Percentiles rank a stretch among this genome's conserved stretches.
phyloP scores from a whole-genome alignment of 805 yeast species.

The Candida anglica region DNA sequence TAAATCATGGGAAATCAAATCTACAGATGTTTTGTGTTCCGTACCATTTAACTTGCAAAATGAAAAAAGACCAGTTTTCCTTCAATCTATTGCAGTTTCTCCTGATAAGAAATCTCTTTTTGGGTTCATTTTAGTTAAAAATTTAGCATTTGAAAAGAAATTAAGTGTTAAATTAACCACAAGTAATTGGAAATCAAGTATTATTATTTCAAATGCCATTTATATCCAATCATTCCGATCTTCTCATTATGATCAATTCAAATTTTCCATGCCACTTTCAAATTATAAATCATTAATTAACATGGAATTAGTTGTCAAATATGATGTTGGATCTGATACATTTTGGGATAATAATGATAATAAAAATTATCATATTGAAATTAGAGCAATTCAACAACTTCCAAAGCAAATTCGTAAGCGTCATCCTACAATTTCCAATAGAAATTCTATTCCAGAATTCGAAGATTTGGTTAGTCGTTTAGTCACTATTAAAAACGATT shows the following conservation, averaged over 20 bases:
- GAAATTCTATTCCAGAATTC: slow-evolving; percentile 12
- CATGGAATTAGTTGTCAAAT: slow-evolving; percentile 32
- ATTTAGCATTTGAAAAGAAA: slow-evolving; percentile 34
- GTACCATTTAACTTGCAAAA: slow-evolving; percentile 9
- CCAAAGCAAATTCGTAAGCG: slow-evolving; percentile 4
- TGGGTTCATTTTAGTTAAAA: slow-evolving; percentile 27
- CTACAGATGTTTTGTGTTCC: slow-evolving; percentile 10
- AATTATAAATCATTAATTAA: slow-evolving; percentile 26
- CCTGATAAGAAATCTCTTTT: slow-evolving; percentile 12
- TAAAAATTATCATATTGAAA: slow-evolving; percentile 32
- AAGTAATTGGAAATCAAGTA: slow-evolving; percentile 43
- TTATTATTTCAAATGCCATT: slow-evolving; percentile 17
- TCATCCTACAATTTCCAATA: slow-evolving; percentile 4
- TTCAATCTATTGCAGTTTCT: slow-evolving; percentile 34
- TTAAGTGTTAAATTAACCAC: slow-evolving; percentile 43
- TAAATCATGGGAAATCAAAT: slow-evolving; percentile 9
- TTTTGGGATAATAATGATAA: slow-evolving; percentile 38
- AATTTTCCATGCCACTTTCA: slow-evolving; percentile 44
- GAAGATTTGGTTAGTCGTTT: slow-evolving; percentile 20
- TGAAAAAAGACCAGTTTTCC: slow-evolving; percentile 20
- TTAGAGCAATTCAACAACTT: slow-evolving; percentile 15
- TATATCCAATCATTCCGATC: slow-evolving; percentile 18
- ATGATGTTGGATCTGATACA: slow-evolving; percentile 16
- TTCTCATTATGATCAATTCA: slow-evolving; percentile 42
- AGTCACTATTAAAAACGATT: slow-evolving; percentile 10